Evolutionary conservation across 2,329 filamentous ascomycete species (phyloP).

Genomic region (Bipolaris sorokiniana): DNA sequence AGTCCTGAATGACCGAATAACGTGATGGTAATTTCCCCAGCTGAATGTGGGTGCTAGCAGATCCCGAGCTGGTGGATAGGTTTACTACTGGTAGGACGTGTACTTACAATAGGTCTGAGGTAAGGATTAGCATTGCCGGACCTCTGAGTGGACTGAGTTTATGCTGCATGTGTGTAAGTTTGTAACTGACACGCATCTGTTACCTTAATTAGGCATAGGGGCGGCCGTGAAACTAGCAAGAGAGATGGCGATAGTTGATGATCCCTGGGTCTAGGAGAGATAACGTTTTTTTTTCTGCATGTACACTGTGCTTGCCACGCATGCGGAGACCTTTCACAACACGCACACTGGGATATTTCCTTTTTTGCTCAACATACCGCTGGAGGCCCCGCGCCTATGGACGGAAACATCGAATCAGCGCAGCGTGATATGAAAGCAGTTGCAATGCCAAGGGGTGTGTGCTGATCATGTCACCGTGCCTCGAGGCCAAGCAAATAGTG

Average conservation of each 20-base stretch:
- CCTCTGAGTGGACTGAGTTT: slow-evolving; percentile 11
- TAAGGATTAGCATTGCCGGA: slow-evolving; percentile 23
- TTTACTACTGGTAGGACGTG: neutral
- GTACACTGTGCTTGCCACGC: neutral
- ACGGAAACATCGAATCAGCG: neutral
- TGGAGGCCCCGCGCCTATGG: neutral
- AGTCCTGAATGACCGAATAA: slow-evolving; percentile 6
- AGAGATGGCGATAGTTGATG: neutral
- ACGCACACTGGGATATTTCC: neutral
- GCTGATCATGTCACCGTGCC: slow-evolving; percentile 8
- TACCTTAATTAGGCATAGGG: slow-evolving; percentile 1
- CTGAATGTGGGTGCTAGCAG: neutral
- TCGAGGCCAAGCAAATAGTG: slow-evolving; percentile 9
- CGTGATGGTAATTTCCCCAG: slow-evolving; percentile 8
- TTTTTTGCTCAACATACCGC: too few relatives aligned
- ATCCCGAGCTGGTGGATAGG: neutral
- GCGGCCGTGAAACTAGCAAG: neutral
- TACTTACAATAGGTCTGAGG: slow-evolving; percentile 5
- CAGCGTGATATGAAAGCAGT: neutral
- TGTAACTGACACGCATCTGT: slow-evolving; percentile 4
- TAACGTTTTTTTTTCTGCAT: neutral
- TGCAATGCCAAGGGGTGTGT: neutral
- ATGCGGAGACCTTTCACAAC: neutral
- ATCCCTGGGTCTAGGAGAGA: neutral
- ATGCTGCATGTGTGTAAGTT: neutral